A percentile compares a stretch with the other conserved stretches of the same genome.
phyloP scores from a whole-genome alignment of 169 alveolate species.

The Eimeria nieschulzi region DNA sequence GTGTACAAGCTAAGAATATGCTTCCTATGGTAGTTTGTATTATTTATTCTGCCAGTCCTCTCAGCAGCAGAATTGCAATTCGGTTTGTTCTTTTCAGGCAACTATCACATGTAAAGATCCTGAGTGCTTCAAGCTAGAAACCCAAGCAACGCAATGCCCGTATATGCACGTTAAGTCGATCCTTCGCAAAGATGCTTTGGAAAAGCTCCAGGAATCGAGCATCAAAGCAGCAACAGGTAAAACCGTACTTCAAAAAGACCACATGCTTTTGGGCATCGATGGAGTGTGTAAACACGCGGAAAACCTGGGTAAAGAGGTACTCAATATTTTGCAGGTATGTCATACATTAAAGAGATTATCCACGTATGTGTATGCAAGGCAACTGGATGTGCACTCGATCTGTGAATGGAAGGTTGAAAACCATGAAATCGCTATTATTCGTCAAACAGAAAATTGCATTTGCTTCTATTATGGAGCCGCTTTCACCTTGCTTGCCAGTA shows the following conservation, averaged over 20 bases:
- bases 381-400: too few relatives aligned
- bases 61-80: too few relatives aligned
- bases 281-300: conserved; percentile 40
- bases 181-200: conserved; percentile 59
- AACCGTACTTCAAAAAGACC: conserved; percentile 10
- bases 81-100: conserved; percentile 9
- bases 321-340: conserved; percentile 52
- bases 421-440: too few relatives aligned
- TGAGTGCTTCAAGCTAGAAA: conserved; percentile 61
- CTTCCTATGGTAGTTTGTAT: too few relatives aligned
- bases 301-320: conserved; percentile 42
- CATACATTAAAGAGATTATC: background rate
- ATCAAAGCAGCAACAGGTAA: background rate
- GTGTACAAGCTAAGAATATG: too few relatives aligned
- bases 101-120: conserved; percentile 53
- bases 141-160: conserved; percentile 43
- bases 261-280: conserved; percentile 54
- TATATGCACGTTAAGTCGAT: conserved; percentile 43
- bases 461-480: too few relatives aligned
- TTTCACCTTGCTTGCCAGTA: too few relatives aligned
- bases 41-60: too few relatives aligned
- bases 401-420: too few relatives aligned
- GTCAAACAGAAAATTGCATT: too few relatives aligned
- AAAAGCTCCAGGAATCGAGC: background rate
- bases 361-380: too few relatives aligned